Base-by-base conservation (phyloP, 2,329 filamentous ascomycete species). In the Cytospora leucostoma region DNA sequence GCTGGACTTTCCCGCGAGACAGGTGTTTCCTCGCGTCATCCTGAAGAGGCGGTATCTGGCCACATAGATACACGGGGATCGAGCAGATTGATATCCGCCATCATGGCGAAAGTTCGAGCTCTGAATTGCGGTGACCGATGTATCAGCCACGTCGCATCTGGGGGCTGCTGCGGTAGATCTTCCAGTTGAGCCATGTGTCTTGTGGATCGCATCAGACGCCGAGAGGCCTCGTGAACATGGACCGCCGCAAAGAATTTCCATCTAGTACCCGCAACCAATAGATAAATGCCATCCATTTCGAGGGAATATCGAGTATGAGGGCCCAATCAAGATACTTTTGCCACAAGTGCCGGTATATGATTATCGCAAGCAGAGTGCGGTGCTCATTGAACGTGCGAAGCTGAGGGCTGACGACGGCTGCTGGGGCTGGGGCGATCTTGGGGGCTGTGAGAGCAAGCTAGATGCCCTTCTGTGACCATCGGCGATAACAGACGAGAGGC, bases 341-440 rank as follows among this genome's bases (percentile, higher is more conserved):
- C 49, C 19, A n/a, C 33, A 34, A 19, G 35, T 50, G 49, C 10
- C 44, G 12, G 8, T 47, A 4, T 21, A 19, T 59, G 40, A 49
- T 50, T 37, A 35, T 32, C 49, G 21, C 40, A 34, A 27, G 12
- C 35, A 40, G 49, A 52, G 52, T 59, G 17, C 52, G 27, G 49
- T 32, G 21, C 34, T 35, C 32, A 35, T 54, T 21, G 38, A 33
- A 15, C 19, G 15, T 32, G 58, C 13, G 47, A 54, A 49, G 58
- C 51, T 61, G 58, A 55, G 38, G 44, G 58, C 58, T 61, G 58
- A 61, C 58, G 58, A 54, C 53, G 32, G 51, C 51, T 47, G 3
- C n/a, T 49, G 58, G 51, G 58, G 58, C 58, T 61, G 58, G 55
- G 58, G 34, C 37, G 58, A 33, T 49, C 12, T 61, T 61, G 58